phyloP scores from a whole-genome alignment of 2,329 filamentous ascomycete species.

The Eutypella sp. region DNA sequence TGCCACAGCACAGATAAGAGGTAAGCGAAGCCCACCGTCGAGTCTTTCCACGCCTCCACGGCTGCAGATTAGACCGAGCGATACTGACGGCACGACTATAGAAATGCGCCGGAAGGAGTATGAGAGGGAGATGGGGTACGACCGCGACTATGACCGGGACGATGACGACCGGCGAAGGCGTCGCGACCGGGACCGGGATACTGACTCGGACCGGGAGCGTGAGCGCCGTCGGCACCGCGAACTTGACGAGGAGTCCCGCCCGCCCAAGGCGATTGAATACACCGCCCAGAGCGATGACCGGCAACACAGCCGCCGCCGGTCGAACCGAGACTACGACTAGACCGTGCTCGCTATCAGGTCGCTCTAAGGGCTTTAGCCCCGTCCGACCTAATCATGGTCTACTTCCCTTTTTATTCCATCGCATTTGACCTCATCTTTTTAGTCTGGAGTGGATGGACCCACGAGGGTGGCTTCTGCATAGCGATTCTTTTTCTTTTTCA shows the following conservation, averaged over 20 bases:
- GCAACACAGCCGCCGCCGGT: slow-evolving; percentile 12
- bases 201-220: slow-evolving; percentile 21
- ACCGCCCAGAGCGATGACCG: slow-evolving; percentile 10
- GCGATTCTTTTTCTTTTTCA: no score
- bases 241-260: slow-evolving; percentile 17
- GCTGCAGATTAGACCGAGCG: no score
- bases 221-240: slow-evolving; percentile 17
- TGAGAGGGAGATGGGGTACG: slow-evolving; percentile 25
- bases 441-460: no score
- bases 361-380: background rate
- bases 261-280: slow-evolving; percentile 24
- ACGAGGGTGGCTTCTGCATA: no score
- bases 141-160: slow-evolving; percentile 21
- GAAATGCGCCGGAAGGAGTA: slow-evolving; percentile 37
- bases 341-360: no score
- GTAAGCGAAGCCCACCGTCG: no score
- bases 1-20: slow-evolving; percentile 76
- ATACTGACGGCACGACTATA: slow-evolving; percentile 17
- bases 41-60: no score
- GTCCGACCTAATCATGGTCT: background rate
- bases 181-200: slow-evolving; percentile 18
- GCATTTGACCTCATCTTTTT: no score
- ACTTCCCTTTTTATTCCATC: background rate
- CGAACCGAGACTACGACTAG: slow-evolving; percentile 16
- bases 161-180: slow-evolving; percentile 26